phyloP scores from a whole-genome alignment of 2,329 filamentous ascomycete species.

The Laburnicola sp. region DNA sequence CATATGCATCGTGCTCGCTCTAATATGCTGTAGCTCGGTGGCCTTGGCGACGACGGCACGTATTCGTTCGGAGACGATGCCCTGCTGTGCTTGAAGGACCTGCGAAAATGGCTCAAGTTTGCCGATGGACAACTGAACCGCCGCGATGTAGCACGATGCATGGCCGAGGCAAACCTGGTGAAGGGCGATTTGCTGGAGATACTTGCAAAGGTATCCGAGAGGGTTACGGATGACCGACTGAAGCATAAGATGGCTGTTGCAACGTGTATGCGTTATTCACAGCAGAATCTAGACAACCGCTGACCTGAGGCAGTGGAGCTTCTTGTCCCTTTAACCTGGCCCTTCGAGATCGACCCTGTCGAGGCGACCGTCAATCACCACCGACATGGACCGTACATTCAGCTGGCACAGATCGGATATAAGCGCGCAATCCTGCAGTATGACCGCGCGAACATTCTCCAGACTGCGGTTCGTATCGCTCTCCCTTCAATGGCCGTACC shows the following conservation, averaged over 20 bases:
- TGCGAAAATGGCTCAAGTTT: constrained; percentile 92
- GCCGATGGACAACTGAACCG: constrained; percentile 93
- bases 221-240: constrained; percentile 70
- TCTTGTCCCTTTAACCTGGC: constrained; percentile 92
- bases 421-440: constrained; percentile 87
- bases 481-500: constrained; percentile 83
- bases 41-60: constrained; percentile 75
- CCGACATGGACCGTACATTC: constrained; percentile 84
- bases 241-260: constrained; percentile 79
- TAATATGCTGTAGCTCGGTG: constrained; percentile 70
- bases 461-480: constrained; percentile 77
- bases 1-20: background rate
- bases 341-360: constrained; percentile 75
- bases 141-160: constrained; percentile 89
- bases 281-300: background rate
- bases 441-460: constrained; percentile 74
- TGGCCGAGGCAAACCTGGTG: constrained; percentile 90
- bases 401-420: constrained; percentile 84
- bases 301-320: constrained; percentile 66
- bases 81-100: constrained; percentile 84
- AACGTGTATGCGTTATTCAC: constrained; percentile 57
- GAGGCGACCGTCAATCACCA: constrained; percentile 92
- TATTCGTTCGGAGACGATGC: constrained; percentile 95
- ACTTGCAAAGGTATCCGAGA: constrained; percentile 73
- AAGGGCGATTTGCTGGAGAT: constrained; percentile 89